These are phyloP conservation scores for Mycena kentingensis DNA, from an alignment of 768 basidiomycete species.

Conservation along the genomic window DNA sequence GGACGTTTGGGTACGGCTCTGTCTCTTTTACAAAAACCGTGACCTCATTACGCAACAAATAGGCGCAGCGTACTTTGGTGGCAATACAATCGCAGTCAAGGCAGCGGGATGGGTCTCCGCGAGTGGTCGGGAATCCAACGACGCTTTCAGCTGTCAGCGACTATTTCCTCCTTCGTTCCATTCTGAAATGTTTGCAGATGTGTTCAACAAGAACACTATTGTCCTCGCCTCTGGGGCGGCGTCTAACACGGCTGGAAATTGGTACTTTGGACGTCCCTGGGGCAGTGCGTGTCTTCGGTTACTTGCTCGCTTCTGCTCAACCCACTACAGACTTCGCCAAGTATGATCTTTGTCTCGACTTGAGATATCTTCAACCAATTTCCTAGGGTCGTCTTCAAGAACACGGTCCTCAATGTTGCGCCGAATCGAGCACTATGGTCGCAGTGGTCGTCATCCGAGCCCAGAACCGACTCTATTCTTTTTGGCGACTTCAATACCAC, in stretches of 20 bases:
- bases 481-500: constrained; percentile 50
- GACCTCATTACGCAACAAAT: not conserved
- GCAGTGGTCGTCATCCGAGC: constrained; percentile 41
- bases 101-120: constrained; percentile 51
- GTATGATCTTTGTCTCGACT: constrained; percentile 25
- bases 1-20: constrained; percentile 33
- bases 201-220: constrained; percentile 48
- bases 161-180: not conserved
- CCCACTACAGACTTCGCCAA: constrained; percentile 42
- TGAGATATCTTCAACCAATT: not conserved
- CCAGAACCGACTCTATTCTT: constrained; percentile 44
- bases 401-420: constrained; percentile 43
- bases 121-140: constrained; percentile 46
- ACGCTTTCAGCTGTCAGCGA: constrained; percentile 46
- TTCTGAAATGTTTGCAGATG: constrained; percentile 30
- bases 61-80: constrained; percentile 49
- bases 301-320: not conserved
- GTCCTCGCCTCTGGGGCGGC: constrained; percentile 42
- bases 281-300: constrained; percentile 31
- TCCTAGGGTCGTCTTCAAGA: constrained; percentile 49
- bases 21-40: not conserved
- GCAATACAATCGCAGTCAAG: constrained; percentile 48
- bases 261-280: constrained; percentile 54
- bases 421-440: constrained; percentile 49
- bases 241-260: constrained; percentile 37